Base-by-base conservation (phyloP, 129 eudicot genomes). In the Escallonia rubra region DNA sequence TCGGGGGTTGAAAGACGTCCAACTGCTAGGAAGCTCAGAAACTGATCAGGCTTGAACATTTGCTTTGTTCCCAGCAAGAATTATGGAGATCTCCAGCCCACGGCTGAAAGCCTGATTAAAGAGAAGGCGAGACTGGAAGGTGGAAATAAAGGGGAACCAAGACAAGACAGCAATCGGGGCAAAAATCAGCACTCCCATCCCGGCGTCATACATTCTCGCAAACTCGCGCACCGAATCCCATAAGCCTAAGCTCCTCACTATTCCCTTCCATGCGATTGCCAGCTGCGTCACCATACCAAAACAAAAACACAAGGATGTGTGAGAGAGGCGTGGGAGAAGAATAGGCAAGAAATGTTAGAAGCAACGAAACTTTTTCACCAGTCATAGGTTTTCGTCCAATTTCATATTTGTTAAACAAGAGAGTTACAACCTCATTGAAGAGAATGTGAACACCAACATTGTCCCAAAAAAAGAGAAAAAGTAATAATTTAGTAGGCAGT, bases 91-190 rank as follows among this genome's bases (percentile, higher is more conserved):
- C 87, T 93, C 99, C 38, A 93, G 81, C 12, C 99, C 99, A 13
- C 99, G 96, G 63, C 99, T 93, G 75, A 93, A 93, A 1, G 96
- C 99, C 85, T 93, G 99, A 86, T 93, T 93, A 43, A 93, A 93
- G 79, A 93, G 92, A 16, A 93, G 85, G 16, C 99, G 99, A 0
- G 99, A 93, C 68, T 93, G 99, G 83, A 93, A 93, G 3, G 99
- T 93, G 14, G 99, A 93, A 41, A 93, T 72, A 48, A 93, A 93
- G 2, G 99, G 99, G 80, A 93, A 93, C 99, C 99, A 93, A 15
- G 99, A 93, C 65, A 93, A 73, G 72, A 89, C 73, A 12, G 95
- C 99, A 42, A 93, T 84, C n/a, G 98, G 99, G 15, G 95, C 81
- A 79, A 93, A 93, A 3, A 93, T 93, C 23, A 86, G n/a, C 83